A percentile compares a stretch with the other conserved stretches of the same genome.
phyloP scores from a whole-genome alignment of 176 grass and related monocot genomes.

The Ampelocalamus luodianensis region DNA sequence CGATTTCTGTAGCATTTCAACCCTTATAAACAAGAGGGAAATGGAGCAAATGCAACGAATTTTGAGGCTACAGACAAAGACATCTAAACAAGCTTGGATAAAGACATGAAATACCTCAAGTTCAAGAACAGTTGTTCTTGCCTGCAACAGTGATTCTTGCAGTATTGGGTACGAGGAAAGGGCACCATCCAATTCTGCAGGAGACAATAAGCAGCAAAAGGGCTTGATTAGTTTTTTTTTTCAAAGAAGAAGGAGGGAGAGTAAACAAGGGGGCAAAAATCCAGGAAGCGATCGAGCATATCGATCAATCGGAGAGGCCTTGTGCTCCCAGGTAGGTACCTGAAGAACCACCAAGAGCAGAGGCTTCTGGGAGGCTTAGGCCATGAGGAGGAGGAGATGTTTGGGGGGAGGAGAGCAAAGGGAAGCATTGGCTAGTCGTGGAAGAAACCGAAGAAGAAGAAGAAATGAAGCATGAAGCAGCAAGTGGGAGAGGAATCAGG shows the following conservation, averaged over 20 bases:
- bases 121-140: background rate
- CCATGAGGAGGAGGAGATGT: background rate
- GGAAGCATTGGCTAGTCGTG: background rate
- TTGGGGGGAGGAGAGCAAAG: background rate
- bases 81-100: background rate
- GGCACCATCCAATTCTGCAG: slow-evolving; percentile 27
- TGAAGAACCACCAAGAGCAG: background rate
- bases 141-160: background rate
- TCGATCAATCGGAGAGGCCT: background rate
- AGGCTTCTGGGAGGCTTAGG: background rate
- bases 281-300: background rate
- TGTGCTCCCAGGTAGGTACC: background rate
- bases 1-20: background rate
- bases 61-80: background rate
- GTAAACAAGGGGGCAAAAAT: too few species aligned
- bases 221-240: background rate
- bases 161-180: background rate
- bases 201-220: background rate
- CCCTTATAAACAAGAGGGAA: background rate
- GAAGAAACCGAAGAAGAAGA: slow-evolving; percentile 13
- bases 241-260: too few species aligned
- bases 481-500: slow-evolving; percentile 28
- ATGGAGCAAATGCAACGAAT: background rate
- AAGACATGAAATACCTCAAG: background rate
- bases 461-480: background rate